These are phyloP conservation scores for Coniophora puteana DNA, from an alignment of 1,284 basidiomycete species.

Conservation along the genomic window DNA sequence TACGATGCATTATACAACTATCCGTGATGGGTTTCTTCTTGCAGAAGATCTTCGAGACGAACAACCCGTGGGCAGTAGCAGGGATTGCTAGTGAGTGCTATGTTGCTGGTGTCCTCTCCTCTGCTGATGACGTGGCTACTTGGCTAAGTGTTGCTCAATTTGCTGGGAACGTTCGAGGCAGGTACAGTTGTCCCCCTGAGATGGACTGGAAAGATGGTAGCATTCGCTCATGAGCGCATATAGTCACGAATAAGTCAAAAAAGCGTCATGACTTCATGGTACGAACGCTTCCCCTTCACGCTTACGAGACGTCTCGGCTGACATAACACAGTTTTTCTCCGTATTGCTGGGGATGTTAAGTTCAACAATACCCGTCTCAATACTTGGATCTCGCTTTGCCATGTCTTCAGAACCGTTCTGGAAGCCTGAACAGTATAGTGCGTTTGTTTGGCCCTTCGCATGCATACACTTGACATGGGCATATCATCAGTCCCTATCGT, in stretches of 20 bases:
- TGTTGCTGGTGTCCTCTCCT: neutral
- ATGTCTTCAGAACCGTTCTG: constrained; percentile 79
- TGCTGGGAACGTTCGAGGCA: constrained; percentile 68
- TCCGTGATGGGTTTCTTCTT: constrained; percentile 68
- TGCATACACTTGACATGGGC: neutral
- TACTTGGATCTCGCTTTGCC: constrained; percentile 73
- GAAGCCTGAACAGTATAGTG: constrained; percentile 79
- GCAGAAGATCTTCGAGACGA: constrained; percentile 70
- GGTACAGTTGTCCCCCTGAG: constrained; percentile 45
- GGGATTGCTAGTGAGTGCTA: constrained; percentile 61
- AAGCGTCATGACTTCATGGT: constrained; percentile 76
- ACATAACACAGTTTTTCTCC: constrained; percentile 55
- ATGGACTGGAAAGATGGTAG: no score
- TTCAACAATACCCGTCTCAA: constrained; percentile 78
- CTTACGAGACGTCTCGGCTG: neutral
- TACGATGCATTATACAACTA: constrained; percentile 76
- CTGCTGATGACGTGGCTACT: neutral
- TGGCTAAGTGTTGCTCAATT: constrained; percentile 64
- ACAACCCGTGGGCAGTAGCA: constrained; percentile 71
- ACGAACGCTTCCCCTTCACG: constrained; percentile 13
- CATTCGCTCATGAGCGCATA: no score
- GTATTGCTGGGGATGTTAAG: constrained; percentile 68
- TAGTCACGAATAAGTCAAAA: constrained; percentile 70
- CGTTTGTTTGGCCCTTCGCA: constrained; percentile 14
- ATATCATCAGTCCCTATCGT: constrained; percentile 65